phyloP scores from a whole-genome alignment of 257 asterid genomes.

The Solanum habrochaites region DNA sequence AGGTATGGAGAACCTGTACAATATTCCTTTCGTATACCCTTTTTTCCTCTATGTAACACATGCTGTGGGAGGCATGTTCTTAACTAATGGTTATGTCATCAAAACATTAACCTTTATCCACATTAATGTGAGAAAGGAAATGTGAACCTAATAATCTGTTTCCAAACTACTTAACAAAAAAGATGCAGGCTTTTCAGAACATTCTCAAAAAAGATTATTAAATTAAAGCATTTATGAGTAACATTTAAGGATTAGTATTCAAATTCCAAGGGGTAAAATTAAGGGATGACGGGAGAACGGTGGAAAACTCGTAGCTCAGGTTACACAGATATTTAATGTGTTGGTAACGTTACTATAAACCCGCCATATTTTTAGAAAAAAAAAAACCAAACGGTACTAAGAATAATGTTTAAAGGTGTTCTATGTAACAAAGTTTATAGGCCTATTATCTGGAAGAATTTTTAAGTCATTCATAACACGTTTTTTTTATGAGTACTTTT shows the following conservation, averaged over 20 bases:
- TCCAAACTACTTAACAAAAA: not conserved
- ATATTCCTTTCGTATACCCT: not conserved
- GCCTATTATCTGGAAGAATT: not conserved
- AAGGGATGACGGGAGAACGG: not conserved
- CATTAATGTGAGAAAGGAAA: not conserved
- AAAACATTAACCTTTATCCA: not conserved
- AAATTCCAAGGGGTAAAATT: not conserved
- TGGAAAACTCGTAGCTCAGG: not conserved
- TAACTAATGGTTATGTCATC: not conserved
- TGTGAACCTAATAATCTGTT: not conserved
- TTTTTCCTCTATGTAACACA: not conserved
- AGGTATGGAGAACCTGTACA: constrained; percentile 38
- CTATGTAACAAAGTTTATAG: not conserved
- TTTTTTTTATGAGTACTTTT: not conserved
- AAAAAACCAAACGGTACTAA: not conserved
- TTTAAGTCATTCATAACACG: not conserved
- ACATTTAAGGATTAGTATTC: not conserved
- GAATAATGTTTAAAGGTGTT: not conserved
- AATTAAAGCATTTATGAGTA: not conserved
- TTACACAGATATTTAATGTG: not conserved
- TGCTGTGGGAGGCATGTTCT: not conserved
- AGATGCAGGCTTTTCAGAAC: not conserved
- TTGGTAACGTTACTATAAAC: not conserved
- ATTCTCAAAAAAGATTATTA: not conserved
- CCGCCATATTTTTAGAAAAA: not conserved